Conservation (phyloP, 805 yeast species). For the Teunomyces lycoperdinae region DNA sequence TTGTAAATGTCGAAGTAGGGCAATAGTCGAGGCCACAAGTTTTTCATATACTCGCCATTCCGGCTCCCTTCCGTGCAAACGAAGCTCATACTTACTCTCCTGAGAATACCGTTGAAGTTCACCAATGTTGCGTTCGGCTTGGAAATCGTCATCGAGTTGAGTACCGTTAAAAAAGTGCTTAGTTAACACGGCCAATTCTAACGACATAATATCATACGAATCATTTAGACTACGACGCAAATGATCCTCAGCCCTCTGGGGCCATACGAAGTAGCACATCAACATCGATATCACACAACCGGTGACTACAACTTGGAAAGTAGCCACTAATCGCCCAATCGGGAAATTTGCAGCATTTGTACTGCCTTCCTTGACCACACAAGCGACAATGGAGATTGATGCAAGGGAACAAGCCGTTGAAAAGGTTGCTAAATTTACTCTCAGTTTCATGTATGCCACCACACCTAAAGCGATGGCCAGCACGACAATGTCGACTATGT, state of each 20-base stretch:
- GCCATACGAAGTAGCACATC: slow-evolving; percentile 64
- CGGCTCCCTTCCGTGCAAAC: slow-evolving; percentile 49
- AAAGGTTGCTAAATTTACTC: slow-evolving; percentile 59
- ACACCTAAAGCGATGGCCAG: slow-evolving; percentile 59
- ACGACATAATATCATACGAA: slow-evolving; percentile 51
- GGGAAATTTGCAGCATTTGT: slow-evolving; percentile 59
- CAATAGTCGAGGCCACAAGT: slow-evolving; percentile 51
- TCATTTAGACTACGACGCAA: slow-evolving; percentile 48
- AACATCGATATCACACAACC: slow-evolving; percentile 62
- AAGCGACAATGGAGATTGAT: slow-evolving; percentile 65
- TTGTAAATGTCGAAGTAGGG: slow-evolving; percentile 55
- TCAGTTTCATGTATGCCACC: slow-evolving; percentile 68
- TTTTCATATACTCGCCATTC: slow-evolving; percentile 47
- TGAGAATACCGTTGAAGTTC: slow-evolving; percentile 41
- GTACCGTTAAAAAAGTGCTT: slow-evolving; percentile 51
- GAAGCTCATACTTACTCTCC: slow-evolving; percentile 64
- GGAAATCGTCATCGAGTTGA: slow-evolving; percentile 37
- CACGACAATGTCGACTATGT: slow-evolving; percentile 50
- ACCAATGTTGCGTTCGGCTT: slow-evolving; percentile 37
- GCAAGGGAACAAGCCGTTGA: slow-evolving; percentile 74
- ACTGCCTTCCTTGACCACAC: slow-evolving; percentile 72
- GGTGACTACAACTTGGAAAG: slow-evolving; percentile 53
- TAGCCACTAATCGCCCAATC: slow-evolving; percentile 48
- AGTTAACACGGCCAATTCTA: slow-evolving; percentile 43
- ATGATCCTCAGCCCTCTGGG: slow-evolving; percentile 50